Conservation (phyloP, 2,329 filamentous ascomycete genomes). For the Zymoseptoria pseudotritici region DNA sequence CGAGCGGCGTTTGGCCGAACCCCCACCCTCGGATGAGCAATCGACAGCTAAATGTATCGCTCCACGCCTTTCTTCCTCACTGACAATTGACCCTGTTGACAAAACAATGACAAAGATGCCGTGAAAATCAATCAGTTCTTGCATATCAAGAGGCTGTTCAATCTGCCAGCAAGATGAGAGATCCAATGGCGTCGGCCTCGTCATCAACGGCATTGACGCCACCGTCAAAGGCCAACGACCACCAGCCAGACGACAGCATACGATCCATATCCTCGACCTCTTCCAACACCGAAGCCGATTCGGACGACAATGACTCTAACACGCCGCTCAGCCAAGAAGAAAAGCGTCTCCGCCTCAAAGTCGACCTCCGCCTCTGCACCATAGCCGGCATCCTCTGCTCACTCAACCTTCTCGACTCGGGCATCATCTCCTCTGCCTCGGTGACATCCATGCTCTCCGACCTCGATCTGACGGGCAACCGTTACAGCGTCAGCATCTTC, state of each 20-base stretch:
- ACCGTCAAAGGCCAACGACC: neutral
- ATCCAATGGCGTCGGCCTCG: neutral
- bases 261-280: neutral
- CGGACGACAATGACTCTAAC: neutral
- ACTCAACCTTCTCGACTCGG: constrained; percentile 61
- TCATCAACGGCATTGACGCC: neutral
- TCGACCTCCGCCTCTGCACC: constrained; percentile 61
- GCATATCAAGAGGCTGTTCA: neutral
- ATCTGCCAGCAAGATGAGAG: neutral
- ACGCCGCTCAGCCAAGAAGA: constrained; percentile 21
- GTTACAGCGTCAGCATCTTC: constrained; percentile 64
- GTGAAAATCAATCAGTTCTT: neutral
- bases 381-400: constrained; percentile 65
- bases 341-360: constrained; percentile 50
- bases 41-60: neutral
- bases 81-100: neutral
- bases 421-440: constrained; percentile 61
- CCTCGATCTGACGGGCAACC: constrained; percentile 55
- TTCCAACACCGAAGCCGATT: neutral
- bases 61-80: neutral
- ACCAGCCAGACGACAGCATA: neutral
- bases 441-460: constrained; percentile 62
- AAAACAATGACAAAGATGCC: neutral
- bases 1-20: neutral
- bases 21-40: neutral